Percentiles rank a stretch among this genome's conserved stretches.
phyloP scores from a whole-genome alignment of 192 early-diverging fungal species.

The Gonapodya sp. region DNA sequence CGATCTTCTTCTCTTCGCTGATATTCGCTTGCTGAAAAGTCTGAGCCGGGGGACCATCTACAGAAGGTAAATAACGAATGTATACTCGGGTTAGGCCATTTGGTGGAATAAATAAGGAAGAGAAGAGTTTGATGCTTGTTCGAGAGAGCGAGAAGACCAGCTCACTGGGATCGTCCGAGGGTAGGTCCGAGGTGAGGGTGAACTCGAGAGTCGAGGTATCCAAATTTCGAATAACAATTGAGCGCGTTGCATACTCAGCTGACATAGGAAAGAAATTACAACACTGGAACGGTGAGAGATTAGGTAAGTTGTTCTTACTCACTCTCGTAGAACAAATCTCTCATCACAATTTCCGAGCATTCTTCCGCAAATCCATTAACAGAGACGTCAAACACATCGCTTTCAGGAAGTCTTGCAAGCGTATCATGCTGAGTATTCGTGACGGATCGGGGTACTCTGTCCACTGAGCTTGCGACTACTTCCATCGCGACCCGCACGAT shows the following conservation, averaged over 20 bases:
- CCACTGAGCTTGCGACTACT: slow-evolving; percentile 35
- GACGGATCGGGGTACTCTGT: neutral
- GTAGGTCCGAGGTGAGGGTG: slow-evolving; percentile 55
- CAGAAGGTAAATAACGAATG: slow-evolving; percentile 29
- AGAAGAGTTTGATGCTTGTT: slow-evolving; percentile 60
- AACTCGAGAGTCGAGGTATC: slow-evolving; percentile 69
- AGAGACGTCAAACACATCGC: slow-evolving; percentile 65
- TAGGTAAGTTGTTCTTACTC: neutral
- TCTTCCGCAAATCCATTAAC: slow-evolving; percentile 46
- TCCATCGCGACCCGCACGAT: slow-evolving; percentile 63
- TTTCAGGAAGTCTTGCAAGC: neutral
- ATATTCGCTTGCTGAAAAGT: slow-evolving; percentile 24
- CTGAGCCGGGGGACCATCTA: neutral
- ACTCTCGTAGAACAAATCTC: slow-evolving; percentile 56
- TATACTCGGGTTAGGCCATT: slow-evolving; percentile 57
- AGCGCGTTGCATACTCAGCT: slow-evolving; percentile 56
- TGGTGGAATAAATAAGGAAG: slow-evolving; percentile 54
- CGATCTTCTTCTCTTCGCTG: slow-evolving; percentile 54
- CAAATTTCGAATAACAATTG: slow-evolving; percentile 64
- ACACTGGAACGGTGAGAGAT: neutral
- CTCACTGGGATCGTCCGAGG: slow-evolving; percentile 52
- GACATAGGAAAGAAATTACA: neutral
- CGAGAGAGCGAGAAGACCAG: slow-evolving; percentile 67
- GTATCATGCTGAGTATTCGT: neutral
- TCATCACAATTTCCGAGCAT: slow-evolving; percentile 43